phyloP scores from a whole-genome alignment of 2,329 filamentous ascomycete species.

The Cytospora piceae region DNA sequence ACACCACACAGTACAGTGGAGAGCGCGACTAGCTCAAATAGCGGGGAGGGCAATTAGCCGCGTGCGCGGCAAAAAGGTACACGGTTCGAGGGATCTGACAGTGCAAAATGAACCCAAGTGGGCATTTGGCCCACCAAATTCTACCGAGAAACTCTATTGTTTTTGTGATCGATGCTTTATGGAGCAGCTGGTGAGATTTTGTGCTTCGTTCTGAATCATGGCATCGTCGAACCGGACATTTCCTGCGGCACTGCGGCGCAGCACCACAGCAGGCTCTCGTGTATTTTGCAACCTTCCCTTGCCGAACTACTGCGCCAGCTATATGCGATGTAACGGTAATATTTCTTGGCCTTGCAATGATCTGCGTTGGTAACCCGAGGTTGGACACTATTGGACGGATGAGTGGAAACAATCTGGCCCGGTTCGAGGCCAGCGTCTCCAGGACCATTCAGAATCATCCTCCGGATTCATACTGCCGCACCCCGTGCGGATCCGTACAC shows the following conservation, averaged over 20 bases:
- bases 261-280: background rate
- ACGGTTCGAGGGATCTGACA: background rate
- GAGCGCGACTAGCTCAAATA: background rate
- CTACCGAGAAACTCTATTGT: background rate
- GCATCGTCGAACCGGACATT: no score
- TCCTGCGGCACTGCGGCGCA: background rate
- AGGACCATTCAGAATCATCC: conserved; percentile 33
- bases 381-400: background rate
- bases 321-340: background rate
- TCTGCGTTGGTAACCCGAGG: background rate
- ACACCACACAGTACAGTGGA: background rate
- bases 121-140: background rate
- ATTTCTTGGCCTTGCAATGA: background rate
- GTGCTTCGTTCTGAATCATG: background rate
- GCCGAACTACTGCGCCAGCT: background rate
- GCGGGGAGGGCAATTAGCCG: background rate
- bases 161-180: no score
- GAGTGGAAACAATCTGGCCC: conserved; percentile 24
- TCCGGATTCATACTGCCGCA: conserved; percentile 23
- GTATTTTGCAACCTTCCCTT: background rate
- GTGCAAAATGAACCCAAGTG: background rate
- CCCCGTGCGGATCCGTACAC: background rate
- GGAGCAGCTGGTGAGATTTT: no score
- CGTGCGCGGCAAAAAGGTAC: background rate
- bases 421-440: conserved; percentile 39